Evolutionary conservation across 176 grass and related monocot genomes (phyloP).

Genomic region (Avena insularis): DNA sequence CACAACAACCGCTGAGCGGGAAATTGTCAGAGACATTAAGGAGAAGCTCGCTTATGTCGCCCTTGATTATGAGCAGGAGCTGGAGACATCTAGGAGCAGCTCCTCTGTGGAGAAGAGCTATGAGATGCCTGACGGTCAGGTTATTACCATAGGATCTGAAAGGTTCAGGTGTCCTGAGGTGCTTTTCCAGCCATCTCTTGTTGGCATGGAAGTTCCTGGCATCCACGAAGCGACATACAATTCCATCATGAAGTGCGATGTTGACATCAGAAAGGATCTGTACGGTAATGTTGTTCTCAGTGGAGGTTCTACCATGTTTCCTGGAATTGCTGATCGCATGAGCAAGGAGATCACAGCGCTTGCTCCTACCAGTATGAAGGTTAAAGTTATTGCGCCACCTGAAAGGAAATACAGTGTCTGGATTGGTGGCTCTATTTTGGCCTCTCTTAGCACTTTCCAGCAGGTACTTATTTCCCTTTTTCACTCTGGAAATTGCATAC

Average conservation of each 20-base stretch:
- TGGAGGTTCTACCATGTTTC: constrained; percentile 91
- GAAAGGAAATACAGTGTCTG: constrained; percentile 91
- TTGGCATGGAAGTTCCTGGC: constrained; percentile 78
- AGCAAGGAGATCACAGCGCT: constrained; percentile 80
- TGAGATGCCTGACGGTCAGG: constrained; percentile 88
- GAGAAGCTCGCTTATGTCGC: constrained; percentile 83
- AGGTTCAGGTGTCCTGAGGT: constrained; percentile 93
- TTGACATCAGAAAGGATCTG: constrained; percentile 85
- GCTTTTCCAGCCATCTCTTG: constrained; percentile 81
- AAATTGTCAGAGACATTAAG: constrained; percentile 93
- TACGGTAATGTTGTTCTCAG: constrained; percentile 81
- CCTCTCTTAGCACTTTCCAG: constrained; percentile 87
- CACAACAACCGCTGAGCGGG: constrained; percentile 76
- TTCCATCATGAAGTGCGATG: constrained; percentile 91
- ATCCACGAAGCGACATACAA: constrained; percentile 84
- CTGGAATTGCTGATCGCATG: constrained; percentile 87
- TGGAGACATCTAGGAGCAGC: constrained; percentile 74
- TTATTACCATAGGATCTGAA: constrained; percentile 84
- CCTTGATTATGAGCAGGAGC: constrained; percentile 80
- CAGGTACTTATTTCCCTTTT: constrained; percentile 53
- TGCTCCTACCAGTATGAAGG: constrained; percentile 84
- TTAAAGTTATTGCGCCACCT: constrained; percentile 89
- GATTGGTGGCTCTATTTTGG: constrained; percentile 90
- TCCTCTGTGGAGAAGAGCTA: constrained; percentile 84
- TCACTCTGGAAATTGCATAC: neutral